These are phyloP conservation scores for Escovopsis sp. DNA, from an alignment of 2,329 filamentous ascomycete species.

Conservation along the genomic window DNA sequence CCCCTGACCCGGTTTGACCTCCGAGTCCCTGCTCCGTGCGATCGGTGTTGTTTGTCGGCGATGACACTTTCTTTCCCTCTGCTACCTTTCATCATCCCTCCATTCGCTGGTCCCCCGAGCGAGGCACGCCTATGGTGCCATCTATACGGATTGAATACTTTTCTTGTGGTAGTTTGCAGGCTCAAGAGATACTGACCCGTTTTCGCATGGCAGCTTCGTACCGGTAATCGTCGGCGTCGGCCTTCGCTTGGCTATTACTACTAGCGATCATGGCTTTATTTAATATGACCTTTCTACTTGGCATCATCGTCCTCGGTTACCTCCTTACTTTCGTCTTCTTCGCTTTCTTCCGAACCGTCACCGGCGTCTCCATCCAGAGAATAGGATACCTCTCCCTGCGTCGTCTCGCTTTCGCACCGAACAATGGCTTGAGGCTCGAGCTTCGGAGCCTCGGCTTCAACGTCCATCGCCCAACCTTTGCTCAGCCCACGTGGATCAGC, in stretches of 20 bases:
- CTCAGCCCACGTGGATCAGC: slow-evolving; percentile 92
- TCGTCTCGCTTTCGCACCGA: slow-evolving; percentile 77
- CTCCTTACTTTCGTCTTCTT: slow-evolving; percentile 87
- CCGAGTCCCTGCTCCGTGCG: too few relatives aligned
- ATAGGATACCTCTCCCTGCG: slow-evolving; percentile 86
- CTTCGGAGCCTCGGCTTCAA: slow-evolving; percentile 78
- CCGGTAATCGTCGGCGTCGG: not conserved
- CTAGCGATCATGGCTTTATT: slow-evolving; percentile 42
- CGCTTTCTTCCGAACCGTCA: slow-evolving; percentile 80
- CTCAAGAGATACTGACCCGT: too few relatives aligned
- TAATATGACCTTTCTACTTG: slow-evolving; percentile 71
- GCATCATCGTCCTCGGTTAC: slow-evolving; percentile 73
- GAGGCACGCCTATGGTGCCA: too few relatives aligned
- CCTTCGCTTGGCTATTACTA: not conserved
- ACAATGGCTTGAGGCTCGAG: slow-evolving; percentile 79
- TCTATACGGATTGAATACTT: too few relatives aligned
- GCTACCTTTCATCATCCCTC: too few relatives aligned
- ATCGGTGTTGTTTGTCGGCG: too few relatives aligned
- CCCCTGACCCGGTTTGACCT: too few relatives aligned
- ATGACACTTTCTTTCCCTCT: too few relatives aligned
- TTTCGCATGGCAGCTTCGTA: too few relatives aligned
- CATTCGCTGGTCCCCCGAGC: too few relatives aligned
- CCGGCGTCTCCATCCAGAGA: slow-evolving; percentile 88
- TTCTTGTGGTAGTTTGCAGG: too few relatives aligned
- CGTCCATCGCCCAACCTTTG: slow-evolving; percentile 86